Evolutionary conservation across 2,329 filamentous ascomycete species (phyloP), one percentile per base, ranked within the genome.

Genomic region (Fusarium sp.): DNA sequence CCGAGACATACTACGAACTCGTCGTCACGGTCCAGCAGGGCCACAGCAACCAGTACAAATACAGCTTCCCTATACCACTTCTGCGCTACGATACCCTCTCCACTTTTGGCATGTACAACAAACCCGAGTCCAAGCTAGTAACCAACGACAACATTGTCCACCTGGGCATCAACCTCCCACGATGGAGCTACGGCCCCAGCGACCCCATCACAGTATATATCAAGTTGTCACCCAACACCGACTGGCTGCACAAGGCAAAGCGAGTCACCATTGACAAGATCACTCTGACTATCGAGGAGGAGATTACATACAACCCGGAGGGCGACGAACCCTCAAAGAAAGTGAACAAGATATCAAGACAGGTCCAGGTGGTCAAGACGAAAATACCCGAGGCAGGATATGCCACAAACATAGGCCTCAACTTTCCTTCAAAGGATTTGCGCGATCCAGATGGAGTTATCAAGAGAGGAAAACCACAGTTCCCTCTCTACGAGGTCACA

Each of bases 41-140:
- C 4, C 92, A 93, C 77, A 91, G 91, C 78, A 91, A 94, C 71
- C 95, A 98, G 84, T 95, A 94, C 84, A 97, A 97, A 84, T 97
- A 97, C 83, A 88, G 91, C 6, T 98, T 98, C 77, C 94, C 97
- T 2, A 93, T 98, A 42, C 96, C 96, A 2, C 91, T 99, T 77
- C 91, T 94, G 76, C 90, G 97, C 80, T 99, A 98, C 85, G 97
- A 99, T 83, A 99, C 96, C 2, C 87, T 99, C 58, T 98, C 95
- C 47, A 98, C 97, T 2, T 99, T 99, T 85, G 97, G 97, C 84
- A 98, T 98, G 97, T 99, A 98, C 87, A 98, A 98, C 84, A 93
- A 95, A 64, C 96, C 95, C 18, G 96, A 98, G 83, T 93, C 93
- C 68, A 94, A 95, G 65, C 93, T 97, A 79, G 91, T 92, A 69